phyloP scores from a whole-genome alignment of 805 yeast genomes.

The Myxozyma neglecta region DNA sequence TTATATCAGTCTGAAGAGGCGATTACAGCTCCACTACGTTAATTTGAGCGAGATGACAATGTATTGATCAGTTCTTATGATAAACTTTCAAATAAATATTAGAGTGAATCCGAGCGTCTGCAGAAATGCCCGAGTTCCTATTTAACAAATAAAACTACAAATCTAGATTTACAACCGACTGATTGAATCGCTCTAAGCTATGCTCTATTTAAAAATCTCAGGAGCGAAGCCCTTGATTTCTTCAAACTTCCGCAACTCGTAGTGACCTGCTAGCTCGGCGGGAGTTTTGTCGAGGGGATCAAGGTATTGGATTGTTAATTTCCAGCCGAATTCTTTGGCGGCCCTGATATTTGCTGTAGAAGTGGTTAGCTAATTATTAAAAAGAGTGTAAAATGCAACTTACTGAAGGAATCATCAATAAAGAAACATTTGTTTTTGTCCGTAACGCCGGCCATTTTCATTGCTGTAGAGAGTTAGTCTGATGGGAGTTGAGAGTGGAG shows the following conservation, averaged over 20 bases:
- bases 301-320: conserved; percentile 67
- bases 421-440: conserved; percentile 59
- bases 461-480: conserved; percentile 33
- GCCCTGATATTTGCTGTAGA: conserved; percentile 63
- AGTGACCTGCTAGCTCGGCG: conserved; percentile 43
- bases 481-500: background rate
- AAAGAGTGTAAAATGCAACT: background rate
- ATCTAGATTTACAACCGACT: background rate
- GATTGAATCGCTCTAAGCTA: background rate
- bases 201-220: conserved; percentile 46
- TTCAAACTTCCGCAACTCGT: conserved; percentile 56
- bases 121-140: background rate
- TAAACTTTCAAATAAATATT: too few relatives aligned
- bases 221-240: conserved; percentile 56
- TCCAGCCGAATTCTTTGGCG: conserved; percentile 71
- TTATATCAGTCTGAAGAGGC: too few relatives aligned
- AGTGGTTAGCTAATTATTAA: background rate
- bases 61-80: too few relatives aligned
- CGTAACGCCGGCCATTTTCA: conserved; percentile 60
- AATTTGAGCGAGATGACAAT: too few relatives aligned
- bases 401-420: conserved; percentile 76
- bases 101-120: too few relatives aligned
- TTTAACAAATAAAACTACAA: background rate
- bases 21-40: too few relatives aligned
- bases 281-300: conserved; percentile 63